phyloP scores from a whole-genome alignment of 805 yeast species.

The Metschnikowia gelsemii region DNA sequence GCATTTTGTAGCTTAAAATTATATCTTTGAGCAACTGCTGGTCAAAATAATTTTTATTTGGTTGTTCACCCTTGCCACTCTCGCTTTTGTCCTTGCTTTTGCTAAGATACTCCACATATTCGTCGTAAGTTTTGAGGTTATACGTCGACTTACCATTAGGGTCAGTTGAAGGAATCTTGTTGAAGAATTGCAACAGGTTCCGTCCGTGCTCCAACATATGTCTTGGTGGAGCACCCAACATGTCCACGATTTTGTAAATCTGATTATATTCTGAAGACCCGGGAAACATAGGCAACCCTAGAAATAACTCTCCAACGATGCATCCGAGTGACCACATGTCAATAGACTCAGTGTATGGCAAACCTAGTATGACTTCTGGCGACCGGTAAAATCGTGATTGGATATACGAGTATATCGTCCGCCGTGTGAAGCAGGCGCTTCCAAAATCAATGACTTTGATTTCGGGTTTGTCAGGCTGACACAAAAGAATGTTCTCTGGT shows the following conservation, averaged over 20 bases:
- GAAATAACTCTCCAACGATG: conserved; percentile 82
- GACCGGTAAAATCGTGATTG: conserved; percentile 92
- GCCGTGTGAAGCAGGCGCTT: conserved; percentile 88
- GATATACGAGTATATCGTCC: conserved; percentile 85
- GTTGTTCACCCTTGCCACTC: conserved; percentile 54
- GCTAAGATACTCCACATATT: conserved; percentile 32
- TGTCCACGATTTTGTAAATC: conserved; percentile 73
- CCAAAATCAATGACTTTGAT: conserved; percentile 96
- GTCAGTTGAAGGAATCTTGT: conserved; percentile 33
- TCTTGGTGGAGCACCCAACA: conserved; percentile 83
- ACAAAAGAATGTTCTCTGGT: conserved; percentile 88
- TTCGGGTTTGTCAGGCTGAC: conserved; percentile 77
- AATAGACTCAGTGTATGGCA: conserved; percentile 88
- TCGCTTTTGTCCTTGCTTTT: conserved; percentile 30
- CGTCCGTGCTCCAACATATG: conserved; percentile 98
- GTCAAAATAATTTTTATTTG: conserved; percentile 82
- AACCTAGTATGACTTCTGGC: conserved; percentile 90
- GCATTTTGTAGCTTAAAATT: conserved; percentile 69
- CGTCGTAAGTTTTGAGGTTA: conserved; percentile 35
- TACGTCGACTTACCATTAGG: conserved; percentile 32
- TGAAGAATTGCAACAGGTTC: conserved; percentile 68
- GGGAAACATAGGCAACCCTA: conserved; percentile 92
- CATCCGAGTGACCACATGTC: conserved; percentile 99
- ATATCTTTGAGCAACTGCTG: conserved; percentile 65
- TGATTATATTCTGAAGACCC: conserved; percentile 95